Percentiles rank a stretch among this genome's conserved stretches.
phyloP scores from a whole-genome alignment of 345 rosid species.

The Populus nigra region DNA sequence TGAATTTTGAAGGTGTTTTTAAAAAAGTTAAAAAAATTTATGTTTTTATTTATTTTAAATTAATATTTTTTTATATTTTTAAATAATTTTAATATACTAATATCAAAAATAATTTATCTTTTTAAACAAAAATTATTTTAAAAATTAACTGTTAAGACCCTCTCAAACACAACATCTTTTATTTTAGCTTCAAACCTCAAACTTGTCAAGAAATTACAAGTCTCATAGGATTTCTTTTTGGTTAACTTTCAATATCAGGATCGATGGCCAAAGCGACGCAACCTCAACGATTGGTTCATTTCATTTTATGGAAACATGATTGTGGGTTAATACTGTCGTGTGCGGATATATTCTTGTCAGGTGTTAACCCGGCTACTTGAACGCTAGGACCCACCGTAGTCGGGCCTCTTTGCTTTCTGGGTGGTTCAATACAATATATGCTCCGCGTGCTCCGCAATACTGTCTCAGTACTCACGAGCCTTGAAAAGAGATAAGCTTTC shows the following conservation, averaged over 20 bases:
- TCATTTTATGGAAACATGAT: not conserved
- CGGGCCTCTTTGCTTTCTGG: not conserved
- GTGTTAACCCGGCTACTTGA: not conserved
- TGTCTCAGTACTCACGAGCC: not conserved
- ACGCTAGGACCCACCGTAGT: not conserved
- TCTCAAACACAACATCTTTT: not conserved
- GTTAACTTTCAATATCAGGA: not conserved
- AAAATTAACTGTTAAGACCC: fast-evolving
- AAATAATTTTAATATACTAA: fast-evolving
- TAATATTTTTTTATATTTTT: too few species aligned
- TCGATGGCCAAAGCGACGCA: not conserved
- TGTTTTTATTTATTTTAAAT: too few species aligned
- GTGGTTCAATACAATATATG: not conserved
- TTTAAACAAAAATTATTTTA: fast-evolving
- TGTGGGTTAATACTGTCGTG: not conserved
- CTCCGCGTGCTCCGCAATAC: not conserved
- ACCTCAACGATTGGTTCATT: not conserved
- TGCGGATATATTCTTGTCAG: not conserved
- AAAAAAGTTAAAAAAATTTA: too few species aligned
- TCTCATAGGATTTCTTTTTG: not conserved
- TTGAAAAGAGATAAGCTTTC: too few species aligned
- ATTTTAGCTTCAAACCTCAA: constrained; percentile 20
- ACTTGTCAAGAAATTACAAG: constrained; percentile 11
- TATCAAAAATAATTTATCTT: too few species aligned
- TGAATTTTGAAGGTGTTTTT: too few species aligned